Base-by-base conservation (phyloP, 129 eudicot genomes). In the Daucus carota region DNA sequence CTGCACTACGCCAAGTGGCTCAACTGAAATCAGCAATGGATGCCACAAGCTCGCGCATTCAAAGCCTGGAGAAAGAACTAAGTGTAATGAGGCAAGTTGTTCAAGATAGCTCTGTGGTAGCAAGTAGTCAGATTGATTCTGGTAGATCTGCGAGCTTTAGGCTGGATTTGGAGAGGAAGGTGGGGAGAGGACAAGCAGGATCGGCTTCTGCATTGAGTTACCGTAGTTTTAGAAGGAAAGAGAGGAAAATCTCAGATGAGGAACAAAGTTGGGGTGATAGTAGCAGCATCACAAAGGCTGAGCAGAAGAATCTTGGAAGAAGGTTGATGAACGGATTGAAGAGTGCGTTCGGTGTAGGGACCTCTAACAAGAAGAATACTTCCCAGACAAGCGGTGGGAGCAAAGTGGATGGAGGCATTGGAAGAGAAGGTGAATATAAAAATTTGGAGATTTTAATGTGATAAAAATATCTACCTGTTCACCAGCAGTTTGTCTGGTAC, bases 151-250 rank as follows among this genome's bases (percentile, higher is more conserved):
- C 86, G 74, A 91, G 97, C 69, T 91, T 86, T 48, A 81, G 92
- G 74, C 83, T 85, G 54, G 85, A 88, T 48, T 86, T 83, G 3
- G 89, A 84, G 81, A 83, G 87, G 75, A 84, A 74, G 85, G 83
- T 93, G 6, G 94, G 81, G 43, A 87, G 92, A 46, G 98, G 92
- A 45, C 90, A 90, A 70, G 82, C 79, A 54, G 96, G 98, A 32
- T 93, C 96, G 24, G 81, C 90, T 83, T 92, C 98, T 80, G 83
- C 91, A 0, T 79, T 83, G 50, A 77, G 77, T 62, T 82, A 81
- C 54, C 81, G 85, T 60, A 70, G 26, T 17, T 54, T 79, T 57
- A 73, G 68, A 29, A 75, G 33, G 36, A 83, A 44, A 14, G 76
- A 60, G 44, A 79, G 43, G 40, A 67, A 67, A 34, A 14, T 31